Base-by-base conservation (phyloP, 2,329 filamentous ascomycete species). In the Zelopaecilomyces penicillatus region DNA sequence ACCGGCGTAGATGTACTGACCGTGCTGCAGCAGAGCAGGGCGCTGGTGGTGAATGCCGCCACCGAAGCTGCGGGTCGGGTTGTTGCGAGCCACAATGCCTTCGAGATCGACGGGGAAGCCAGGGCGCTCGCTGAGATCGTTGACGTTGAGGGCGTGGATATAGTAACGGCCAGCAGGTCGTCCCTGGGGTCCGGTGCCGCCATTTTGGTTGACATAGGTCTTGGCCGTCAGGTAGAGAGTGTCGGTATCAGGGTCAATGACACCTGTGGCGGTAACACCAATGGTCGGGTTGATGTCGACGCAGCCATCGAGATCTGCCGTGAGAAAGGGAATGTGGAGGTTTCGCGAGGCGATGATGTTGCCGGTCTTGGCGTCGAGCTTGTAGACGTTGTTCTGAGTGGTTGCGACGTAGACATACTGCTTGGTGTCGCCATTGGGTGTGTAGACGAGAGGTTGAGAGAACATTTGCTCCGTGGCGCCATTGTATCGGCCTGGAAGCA, bases 361-460 rank as follows among this genome's bases (percentile, higher is more conserved):
- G 26, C 75, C 75, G 0, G 73, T 76, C 53, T 73, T 72, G 0
- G 73, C 73, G 52, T 79, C 65, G 30, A 79, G 58, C 49, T 75
- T 78, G 56, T 78, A 76, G 5, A 78, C 56, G 41, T 76, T 77
- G 57, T 79, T 80, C 53, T 77, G 74, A 0, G 74, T 75, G 0
- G 76, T 78, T 2, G 76, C 69, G 8, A 77, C 58, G 51, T 73
- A 80, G 34, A 80, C 67, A 44, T 71, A 75, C 59, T 80, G 75
- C 7, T 65, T 65, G 3, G 59, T 60, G 19, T 66, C 65, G 27
- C 65, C 64, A 10, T 54, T 61, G 5, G 72, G 66, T 2, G 77
- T 80, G 57, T 76, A 69, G 19, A 68, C 63, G 34, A 69, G 54
- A 19, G 74, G 73, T 51, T 75, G 73, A 47, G 62, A 71, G 65